Conservation (phyloP, 2,329 filamentous ascomycete genomes). For the Myriangium duriaei region DNA sequence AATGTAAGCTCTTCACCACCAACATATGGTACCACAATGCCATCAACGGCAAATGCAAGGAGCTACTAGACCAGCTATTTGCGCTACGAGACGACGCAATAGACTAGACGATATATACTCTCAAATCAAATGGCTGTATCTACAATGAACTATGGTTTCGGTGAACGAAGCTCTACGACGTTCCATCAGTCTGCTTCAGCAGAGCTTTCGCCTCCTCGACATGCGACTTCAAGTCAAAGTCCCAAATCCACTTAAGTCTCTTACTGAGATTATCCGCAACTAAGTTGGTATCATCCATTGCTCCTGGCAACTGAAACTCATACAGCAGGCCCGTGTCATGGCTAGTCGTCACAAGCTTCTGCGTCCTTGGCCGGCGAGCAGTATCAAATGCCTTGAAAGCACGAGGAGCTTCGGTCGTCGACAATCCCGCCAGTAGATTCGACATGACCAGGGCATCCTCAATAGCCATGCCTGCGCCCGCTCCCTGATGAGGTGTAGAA, state of each 20-base stretch:
- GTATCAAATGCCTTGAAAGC: slow-evolving; percentile 29
- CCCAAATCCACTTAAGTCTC: slow-evolving; percentile 30
- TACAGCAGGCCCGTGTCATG: slow-evolving; percentile 28
- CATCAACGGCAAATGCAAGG: slow-evolving; percentile 57
- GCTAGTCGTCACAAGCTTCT: slow-evolving; percentile 29
- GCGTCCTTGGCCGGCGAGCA: slow-evolving; percentile 26
- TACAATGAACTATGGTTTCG: no score
- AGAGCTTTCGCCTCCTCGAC: slow-evolving; percentile 18
- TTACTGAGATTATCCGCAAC: slow-evolving; percentile 19
- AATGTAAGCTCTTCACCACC: slow-evolving; percentile 69
- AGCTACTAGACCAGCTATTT: slow-evolving; percentile 67
- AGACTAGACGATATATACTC: slow-evolving; percentile 30
- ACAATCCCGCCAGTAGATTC: slow-evolving; percentile 22
- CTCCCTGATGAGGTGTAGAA: slow-evolving; percentile 41
- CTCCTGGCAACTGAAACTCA: slow-evolving; percentile 24
- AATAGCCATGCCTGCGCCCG: slow-evolving; percentile 44
- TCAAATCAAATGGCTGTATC: no score
- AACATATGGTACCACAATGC: slow-evolving; percentile 84
- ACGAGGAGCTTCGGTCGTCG: slow-evolving; percentile 12
- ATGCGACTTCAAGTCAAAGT: slow-evolving; percentile 24
- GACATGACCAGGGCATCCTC: slow-evolving; percentile 41
- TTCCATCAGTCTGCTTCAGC: no score
- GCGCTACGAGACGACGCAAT: slow-evolving; percentile 58
- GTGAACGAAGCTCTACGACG: no score
- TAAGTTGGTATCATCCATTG: slow-evolving; percentile 24